Percentiles rank a stretch among this genome's conserved stretches.
phyloP scores from a whole-genome alignment of 1,284 basidiomycete genomes.

The Trichosporon coremiiforme region DNA sequence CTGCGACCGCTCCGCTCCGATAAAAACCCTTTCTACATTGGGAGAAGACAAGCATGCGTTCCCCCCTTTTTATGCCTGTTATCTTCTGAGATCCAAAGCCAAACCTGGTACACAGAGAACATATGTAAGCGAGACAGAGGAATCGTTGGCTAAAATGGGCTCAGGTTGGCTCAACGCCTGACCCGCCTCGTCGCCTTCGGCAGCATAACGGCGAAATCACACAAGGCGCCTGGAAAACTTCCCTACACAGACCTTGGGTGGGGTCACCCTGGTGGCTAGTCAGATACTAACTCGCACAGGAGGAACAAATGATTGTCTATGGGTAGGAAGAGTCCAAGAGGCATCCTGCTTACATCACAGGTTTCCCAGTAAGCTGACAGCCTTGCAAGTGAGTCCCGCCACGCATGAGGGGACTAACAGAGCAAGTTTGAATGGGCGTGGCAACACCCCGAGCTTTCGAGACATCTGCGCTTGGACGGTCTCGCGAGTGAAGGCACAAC shows the following conservation, averaged over 20 bases:
- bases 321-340: conserved; percentile 50
- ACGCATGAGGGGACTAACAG: background rate
- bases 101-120: conserved; percentile 62
- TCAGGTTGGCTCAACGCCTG: conserved; percentile 81
- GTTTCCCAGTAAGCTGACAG: conserved; percentile 80
- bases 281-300: conserved; percentile 30
- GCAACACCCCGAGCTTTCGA: conserved; percentile 67
- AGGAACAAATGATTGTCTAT: conserved; percentile 83
- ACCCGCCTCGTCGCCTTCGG: conserved; percentile 73
- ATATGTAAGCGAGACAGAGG: conserved; percentile 56
- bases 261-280: conserved; percentile 23
- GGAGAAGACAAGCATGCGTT: conserved; percentile 63
- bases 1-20: background rate
- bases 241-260: conserved; percentile 73
- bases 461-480: conserved; percentile 53
- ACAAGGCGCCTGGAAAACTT: conserved; percentile 75
- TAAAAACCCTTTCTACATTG: conserved; percentile 52
- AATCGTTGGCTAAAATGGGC: conserved; percentile 43
- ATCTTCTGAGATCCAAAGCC: conserved; percentile 72
- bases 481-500: background rate
- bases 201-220: conserved; percentile 83
- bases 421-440: conserved; percentile 87
- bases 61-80: conserved; percentile 84
- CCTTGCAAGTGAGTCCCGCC: conserved; percentile 60
- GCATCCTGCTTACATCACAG: conserved; percentile 48